Percentiles rank a stretch among this genome's conserved stretches.
Evolutionary conservation across 352 stramenopile species (phyloP).

Genomic region (Aphanomyces astaci): DNA sequence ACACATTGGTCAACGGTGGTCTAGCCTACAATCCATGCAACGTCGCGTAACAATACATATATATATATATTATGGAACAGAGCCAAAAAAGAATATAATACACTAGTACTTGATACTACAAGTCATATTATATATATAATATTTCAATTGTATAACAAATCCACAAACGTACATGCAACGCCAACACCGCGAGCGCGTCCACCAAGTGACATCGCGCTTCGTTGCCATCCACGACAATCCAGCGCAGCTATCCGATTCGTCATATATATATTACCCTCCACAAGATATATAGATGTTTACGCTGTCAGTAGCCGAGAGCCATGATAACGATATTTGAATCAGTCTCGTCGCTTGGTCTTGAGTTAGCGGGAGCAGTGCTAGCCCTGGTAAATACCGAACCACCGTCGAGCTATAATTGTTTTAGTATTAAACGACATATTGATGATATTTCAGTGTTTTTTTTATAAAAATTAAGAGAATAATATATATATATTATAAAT

Average conservation of each 20-base stretch:
- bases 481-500: too few relatives aligned
- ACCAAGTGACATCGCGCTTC: conserved; percentile 35
- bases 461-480: too few relatives aligned
- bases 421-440: not conserved
- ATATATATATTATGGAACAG: too few relatives aligned
- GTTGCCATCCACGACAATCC: conserved; percentile 46
- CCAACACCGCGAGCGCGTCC: conserved; percentile 27
- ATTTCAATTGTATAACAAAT: not conserved
- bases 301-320: conserved; percentile 55
- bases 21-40: not conserved
- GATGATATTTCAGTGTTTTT: too few relatives aligned
- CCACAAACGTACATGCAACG: not conserved
- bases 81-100: too few relatives aligned
- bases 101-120: too few relatives aligned
- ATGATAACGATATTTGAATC: conserved; percentile 33
- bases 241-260: conserved; percentile 33
- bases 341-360: not conserved
- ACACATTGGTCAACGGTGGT: not conserved
- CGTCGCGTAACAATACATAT: too few relatives aligned
- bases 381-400: conserved; percentile 34
- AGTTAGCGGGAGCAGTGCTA: conserved; percentile 19
- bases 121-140: too few relatives aligned
- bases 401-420: conserved; percentile 31
- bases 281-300: too few relatives aligned
- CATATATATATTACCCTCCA: too few relatives aligned